phyloP scores from a whole-genome alignment of 2,329 filamentous ascomycete genomes.

The Hypoxylon sp. region DNA sequence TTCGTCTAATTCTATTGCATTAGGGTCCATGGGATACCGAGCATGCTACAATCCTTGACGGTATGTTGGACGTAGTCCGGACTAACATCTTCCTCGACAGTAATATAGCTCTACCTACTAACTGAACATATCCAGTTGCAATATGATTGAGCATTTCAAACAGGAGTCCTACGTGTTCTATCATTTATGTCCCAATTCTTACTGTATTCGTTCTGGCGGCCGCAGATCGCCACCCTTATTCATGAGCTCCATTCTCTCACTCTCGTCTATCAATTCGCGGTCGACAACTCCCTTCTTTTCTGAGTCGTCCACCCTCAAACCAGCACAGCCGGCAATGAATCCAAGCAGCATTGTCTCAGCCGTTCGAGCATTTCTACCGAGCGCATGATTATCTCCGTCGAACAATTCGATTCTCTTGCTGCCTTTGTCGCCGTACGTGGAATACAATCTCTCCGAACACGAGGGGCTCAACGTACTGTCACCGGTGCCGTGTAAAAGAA shows the following conservation, averaged over 20 bases:
- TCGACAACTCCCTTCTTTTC: constrained; percentile 6
- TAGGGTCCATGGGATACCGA: not conserved
- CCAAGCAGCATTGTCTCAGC: not conserved
- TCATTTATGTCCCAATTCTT: not conserved
- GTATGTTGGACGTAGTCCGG: no score
- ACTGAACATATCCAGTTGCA: not conserved
- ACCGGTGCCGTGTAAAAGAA: not conserved
- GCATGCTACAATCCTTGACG: not conserved
- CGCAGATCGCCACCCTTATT: constrained; percentile 56
- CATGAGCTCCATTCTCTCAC: constrained; percentile 47
- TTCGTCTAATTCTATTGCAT: not conserved
- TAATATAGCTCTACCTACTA: not conserved
- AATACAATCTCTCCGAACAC: not conserved
- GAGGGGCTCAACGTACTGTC: not conserved
- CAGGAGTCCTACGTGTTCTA: not conserved
- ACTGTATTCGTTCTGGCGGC: constrained; percentile 46
- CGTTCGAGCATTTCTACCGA: not conserved
- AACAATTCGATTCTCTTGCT: not conserved
- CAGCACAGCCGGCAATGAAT: not conserved
- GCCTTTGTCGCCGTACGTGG: not conserved
- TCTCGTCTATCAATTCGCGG: constrained; percentile 40
- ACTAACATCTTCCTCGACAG: not conserved
- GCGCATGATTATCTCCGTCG: not conserved
- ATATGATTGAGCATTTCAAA: no score
- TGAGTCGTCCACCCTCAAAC: not conserved